These are phyloP conservation scores for Calonectria multiphialidica DNA, from an alignment of 2,329 filamentous ascomycete genomes.

Conservation along the genomic window DNA sequence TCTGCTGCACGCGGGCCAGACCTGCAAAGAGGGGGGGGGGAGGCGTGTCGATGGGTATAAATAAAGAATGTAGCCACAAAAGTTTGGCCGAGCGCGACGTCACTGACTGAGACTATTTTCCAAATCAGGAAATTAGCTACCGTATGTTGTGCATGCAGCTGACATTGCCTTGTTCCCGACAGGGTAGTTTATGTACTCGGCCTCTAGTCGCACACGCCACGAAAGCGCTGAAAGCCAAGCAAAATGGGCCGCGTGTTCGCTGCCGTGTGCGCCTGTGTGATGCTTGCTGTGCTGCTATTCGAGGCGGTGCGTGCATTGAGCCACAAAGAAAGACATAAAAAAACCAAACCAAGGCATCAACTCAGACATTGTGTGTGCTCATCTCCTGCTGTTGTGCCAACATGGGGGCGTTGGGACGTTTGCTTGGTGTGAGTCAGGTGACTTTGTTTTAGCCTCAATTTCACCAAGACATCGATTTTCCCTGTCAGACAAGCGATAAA, in stretches of 20 bases:
- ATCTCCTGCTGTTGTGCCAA: neutral
- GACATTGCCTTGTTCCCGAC: neutral
- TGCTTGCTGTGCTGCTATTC: neutral
- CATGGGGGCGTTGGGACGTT: neutral
- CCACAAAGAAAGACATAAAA: neutral
- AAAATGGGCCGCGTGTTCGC: neutral
- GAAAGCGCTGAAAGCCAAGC: neutral
- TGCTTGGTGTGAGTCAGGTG: neutral
- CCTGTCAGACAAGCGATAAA: neutral
- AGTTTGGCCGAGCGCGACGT: constrained; percentile 2
- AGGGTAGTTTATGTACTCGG: neutral
- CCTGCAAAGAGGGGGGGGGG: neutral
- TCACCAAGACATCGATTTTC: neutral
- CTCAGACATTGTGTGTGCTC: neutral
- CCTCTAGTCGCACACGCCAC: neutral
- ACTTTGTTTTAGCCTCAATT: neutral
- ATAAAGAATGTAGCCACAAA: neutral
- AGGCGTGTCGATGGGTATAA: neutral
- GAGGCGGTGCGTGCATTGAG: neutral
- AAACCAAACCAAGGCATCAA: neutral
- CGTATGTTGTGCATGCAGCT: neutral
- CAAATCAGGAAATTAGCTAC: constrained; percentile 2
- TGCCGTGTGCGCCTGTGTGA: too few relatives aligned
- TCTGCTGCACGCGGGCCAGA: neutral
- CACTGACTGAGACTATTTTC: constrained; percentile 4